Base-by-base conservation (phyloP, 352 stramenopile species). In the Pythium utonaiense region DNA sequence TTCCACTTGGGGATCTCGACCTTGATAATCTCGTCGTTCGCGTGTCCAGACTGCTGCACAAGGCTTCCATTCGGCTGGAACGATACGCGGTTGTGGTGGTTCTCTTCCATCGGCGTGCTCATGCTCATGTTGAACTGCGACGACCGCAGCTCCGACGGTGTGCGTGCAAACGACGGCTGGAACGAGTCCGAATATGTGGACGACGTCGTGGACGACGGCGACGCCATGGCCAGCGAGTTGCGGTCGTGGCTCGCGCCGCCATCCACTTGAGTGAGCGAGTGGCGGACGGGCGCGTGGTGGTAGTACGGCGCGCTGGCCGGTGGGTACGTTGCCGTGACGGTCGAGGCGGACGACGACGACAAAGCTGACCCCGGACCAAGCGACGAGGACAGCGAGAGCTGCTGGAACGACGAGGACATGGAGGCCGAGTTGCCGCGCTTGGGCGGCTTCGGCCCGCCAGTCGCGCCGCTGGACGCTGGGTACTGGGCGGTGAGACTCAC, bases 1-100 rank as follows among this genome's bases (percentile, higher is more conserved):
- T 85, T 70, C 82, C 82, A 91, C 14, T 67, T 63, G 7, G 82
- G 82, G 57, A 91, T 91, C 60, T 91, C 82, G 45, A 91, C 79
- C 42, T 84, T 83, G 19, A 84, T 36, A 28, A 89, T 82, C 54
- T 91, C 79, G 44, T 91, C 79, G 8, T 65, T 71, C 9, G 67
- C 66, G 0, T 27, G 16, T 10, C 28, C 9, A 2, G 34, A 16
- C 33, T 60, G 72, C 62, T 66, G 59, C 41, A 66, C 59, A 24
- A 66, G 25, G 52, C 58, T 21, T 36, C 64, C 14, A 65, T 62
- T 53, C 3, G 56, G 51, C n/a, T 64, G 64, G 40, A 70, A 65
- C 34, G 70, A 70, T 41, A 78, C 67, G 10, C 69, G 66, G 24
- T 77, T 66, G 10, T 74, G 63, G 41, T 72, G 69, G 3, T 75